Evolutionary conservation across 2,329 filamentous ascomycete genomes (phyloP).

Genomic region (Didymella sp.): DNA sequence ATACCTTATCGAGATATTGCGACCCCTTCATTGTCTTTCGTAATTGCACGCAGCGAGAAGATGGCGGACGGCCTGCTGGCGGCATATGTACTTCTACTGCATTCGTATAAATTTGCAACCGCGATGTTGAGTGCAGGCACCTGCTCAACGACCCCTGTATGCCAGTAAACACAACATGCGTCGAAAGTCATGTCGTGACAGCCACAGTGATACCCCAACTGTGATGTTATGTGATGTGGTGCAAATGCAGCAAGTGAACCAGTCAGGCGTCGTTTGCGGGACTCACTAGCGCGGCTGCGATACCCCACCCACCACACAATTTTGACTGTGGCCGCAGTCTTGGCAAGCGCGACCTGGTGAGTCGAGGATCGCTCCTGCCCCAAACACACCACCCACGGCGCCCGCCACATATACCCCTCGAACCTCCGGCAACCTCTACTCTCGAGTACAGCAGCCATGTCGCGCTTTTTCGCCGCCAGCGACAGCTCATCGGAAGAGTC

Average conservation of each 20-base stretch:
- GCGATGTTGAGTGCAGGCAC: slow-evolving; percentile 8
- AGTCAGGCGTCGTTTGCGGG: slow-evolving; percentile 6
- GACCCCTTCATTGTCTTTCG: slow-evolving; percentile 14
- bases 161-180: background rate
- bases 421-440: slow-evolving; percentile 35
- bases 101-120: slow-evolving; percentile 39
- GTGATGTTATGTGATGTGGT: background rate
- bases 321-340: slow-evolving; percentile 19
- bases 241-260: background rate
- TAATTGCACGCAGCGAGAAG: slow-evolving; percentile 9
- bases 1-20: slow-evolving; percentile 1
- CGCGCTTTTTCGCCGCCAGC: slow-evolving; percentile 95
- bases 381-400: slow-evolving; percentile 24
- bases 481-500: slow-evolving; percentile 97
- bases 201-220: background rate
- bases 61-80: slow-evolving; percentile 13
- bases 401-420: slow-evolving; percentile 27
- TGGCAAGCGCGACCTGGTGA: slow-evolving; percentile 18
- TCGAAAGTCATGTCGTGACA: background rate
- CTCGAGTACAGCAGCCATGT: slow-evolving; percentile 54
- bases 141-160: background rate
- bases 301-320: slow-evolving; percentile 15
- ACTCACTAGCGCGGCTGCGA: background rate
- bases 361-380: slow-evolving; percentile 21
- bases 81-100: slow-evolving; percentile 44